Conservation (phyloP, 2,329 filamentous ascomycete genomes). For the Botrytis byssoidea region DNA sequence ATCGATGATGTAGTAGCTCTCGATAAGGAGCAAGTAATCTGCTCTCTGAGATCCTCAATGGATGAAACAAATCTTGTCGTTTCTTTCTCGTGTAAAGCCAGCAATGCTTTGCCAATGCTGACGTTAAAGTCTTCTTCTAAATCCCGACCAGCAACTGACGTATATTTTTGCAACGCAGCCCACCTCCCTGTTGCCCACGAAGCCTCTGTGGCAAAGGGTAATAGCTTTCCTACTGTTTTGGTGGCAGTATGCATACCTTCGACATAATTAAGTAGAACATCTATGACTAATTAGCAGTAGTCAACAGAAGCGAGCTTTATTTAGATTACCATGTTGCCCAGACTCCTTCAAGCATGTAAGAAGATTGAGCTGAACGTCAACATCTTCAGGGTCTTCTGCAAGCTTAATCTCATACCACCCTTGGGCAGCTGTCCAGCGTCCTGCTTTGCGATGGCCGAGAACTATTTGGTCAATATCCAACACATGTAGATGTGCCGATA, state of each 20-base stretch:
- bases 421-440: constrained; percentile 90
- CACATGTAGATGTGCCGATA: constrained; percentile 80
- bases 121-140: constrained; percentile 73
- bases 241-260: constrained; percentile 63
- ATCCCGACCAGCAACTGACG: constrained; percentile 48
- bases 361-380: constrained; percentile 77
- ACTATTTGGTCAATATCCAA: constrained; percentile 94
- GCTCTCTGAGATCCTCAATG: constrained; percentile 65
- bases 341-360: constrained; percentile 89
- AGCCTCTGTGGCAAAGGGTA: constrained; percentile 86
- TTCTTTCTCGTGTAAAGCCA: constrained; percentile 56
- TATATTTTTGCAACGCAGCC: constrained; percentile 69
- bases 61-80: constrained; percentile 52
- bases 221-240: constrained; percentile 58
- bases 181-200: constrained; percentile 88
- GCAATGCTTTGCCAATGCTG: constrained; percentile 67
- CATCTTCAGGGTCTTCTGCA: constrained; percentile 72
- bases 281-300: constrained; percentile 44
- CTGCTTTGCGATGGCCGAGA: constrained; percentile 86
- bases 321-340: constrained; percentile 76
- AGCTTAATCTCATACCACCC: constrained; percentile 96
- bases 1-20: constrained; percentile 75
- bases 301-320: constrained; percentile 2
- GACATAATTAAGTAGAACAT: constrained; percentile 82
- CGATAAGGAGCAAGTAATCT: constrained; percentile 72